Conservation (phyloP, 2,329 filamentous ascomycete genomes). For the Thielaviopsis musarum region DNA sequence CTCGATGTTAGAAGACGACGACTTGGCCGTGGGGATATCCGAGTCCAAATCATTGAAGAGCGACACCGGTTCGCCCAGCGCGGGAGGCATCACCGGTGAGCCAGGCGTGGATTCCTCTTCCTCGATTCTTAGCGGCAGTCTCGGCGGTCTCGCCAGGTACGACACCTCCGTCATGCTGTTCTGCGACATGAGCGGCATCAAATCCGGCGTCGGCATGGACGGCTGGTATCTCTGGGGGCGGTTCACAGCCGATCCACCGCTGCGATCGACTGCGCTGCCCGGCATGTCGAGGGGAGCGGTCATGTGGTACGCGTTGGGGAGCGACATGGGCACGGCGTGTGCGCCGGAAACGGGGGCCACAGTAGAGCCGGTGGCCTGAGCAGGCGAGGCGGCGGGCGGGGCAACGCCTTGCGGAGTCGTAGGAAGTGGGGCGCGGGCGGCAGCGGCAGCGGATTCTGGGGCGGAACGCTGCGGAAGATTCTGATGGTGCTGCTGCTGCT, state of each 20-base stretch:
- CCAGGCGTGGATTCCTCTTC: conserved; percentile 80
- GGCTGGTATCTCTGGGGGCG: conserved; percentile 8
- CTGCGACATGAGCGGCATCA: conserved; percentile 26
- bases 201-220: conserved; percentile 6
- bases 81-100: conserved; percentile 68
- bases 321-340: conserved; percentile 13
- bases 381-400: conserved; percentile 44
- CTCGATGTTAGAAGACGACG: conserved; percentile 47
- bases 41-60: conserved; percentile 34
- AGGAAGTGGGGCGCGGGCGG: conserved; percentile 26
- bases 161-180: conserved; percentile 46
- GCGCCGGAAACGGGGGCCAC: conserved; percentile 19
- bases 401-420: conserved; percentile 38
- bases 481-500: conserved; percentile 13
- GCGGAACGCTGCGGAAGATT: not conserved
- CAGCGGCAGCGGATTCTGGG: conserved; percentile 18
- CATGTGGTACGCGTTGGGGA: conserved; percentile 10
- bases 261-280: conserved; percentile 5
- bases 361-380: conserved; percentile 42
- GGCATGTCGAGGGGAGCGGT: conserved; percentile 10
- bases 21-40: conserved; percentile 34
- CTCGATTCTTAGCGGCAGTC: conserved; percentile 82
- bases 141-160: conserved; percentile 57
- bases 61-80: conserved; percentile 22
- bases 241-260: not conserved